phyloP scores from a whole-genome alignment of 1,284 basidiomycete genomes.

The Pseudozyma pruni region DNA sequence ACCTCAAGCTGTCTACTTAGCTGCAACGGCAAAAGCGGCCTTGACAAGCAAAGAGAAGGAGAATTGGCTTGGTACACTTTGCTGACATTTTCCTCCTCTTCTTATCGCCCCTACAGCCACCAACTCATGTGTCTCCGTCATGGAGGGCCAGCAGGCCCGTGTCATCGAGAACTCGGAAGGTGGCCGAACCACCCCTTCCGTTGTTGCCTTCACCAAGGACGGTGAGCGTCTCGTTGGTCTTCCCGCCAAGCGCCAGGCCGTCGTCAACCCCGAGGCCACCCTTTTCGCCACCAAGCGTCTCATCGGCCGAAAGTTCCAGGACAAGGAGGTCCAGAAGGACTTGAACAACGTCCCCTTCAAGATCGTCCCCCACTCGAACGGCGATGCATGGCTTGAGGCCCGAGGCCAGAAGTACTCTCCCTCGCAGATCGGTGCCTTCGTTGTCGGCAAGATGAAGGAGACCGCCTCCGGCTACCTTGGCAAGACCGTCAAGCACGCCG shows the following conservation, averaged over 20 bases:
- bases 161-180: slow-evolving; percentile 99
- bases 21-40: background rate
- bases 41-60: too few relatives aligned
- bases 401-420: slow-evolving; percentile 74
- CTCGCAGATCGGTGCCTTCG: slow-evolving; percentile 78
- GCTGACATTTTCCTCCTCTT: slow-evolving; percentile 8
- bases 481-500: slow-evolving; percentile 92
- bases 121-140: slow-evolving; percentile 70
- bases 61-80: too few relatives aligned
- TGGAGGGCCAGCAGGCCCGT: slow-evolving; percentile 88
- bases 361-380: slow-evolving; percentile 76
- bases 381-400: slow-evolving; percentile 80
- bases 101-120: slow-evolving; percentile 43
- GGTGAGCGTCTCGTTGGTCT: slow-evolving; percentile 82
- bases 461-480: slow-evolving; percentile 98
- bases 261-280: slow-evolving; percentile 81
- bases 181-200: slow-evolving; percentile 95
- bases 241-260: slow-evolving; percentile 95
- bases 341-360: slow-evolving; percentile 79
- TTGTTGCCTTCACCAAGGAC: slow-evolving; percentile 95
- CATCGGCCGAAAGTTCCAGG: slow-evolving; percentile 91
- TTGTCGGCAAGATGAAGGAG: slow-evolving; percentile 98
- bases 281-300: slow-evolving; percentile 88
- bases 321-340: slow-evolving; percentile 92
- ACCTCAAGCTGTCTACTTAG: background rate